Base-by-base conservation (phyloP, 345 rosid species). In the Corymbia maculata region DNA sequence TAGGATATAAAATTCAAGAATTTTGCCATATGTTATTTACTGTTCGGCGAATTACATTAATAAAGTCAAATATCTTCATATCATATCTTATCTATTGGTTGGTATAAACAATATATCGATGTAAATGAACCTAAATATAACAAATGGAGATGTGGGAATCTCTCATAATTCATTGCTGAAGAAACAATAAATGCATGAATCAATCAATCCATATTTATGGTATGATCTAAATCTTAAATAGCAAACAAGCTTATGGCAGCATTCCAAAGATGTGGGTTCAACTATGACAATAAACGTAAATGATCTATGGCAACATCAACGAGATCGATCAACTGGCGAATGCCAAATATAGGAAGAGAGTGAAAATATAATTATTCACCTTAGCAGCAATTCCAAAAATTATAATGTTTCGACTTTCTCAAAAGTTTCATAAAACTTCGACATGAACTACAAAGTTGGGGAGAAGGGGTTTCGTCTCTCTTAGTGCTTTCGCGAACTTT, bases 91-190 rank as follows among this genome's bases (percentile, higher is more conserved):
- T 32, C 44, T 17, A 32, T 68, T 32, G 2, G 5, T 55, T 8
- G 59, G 26, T 55, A 21, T 21, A 9, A 55, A 55, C 9, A 4
- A 55, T 5, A 57, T 57, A 22, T 57, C 64, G 24, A 36, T 70
- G 7, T 17, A 70, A 70, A 70, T 36, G 47, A 70, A 19, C 24
- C 10, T 36, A 4, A 17, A 70, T 30, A 17, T 70, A 12, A 70
- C 47, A 42, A 17, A 4, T 2, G 0, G 3, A 9, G 0, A 36
- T 9, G 1, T 17, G 36, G 32, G 42, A 4, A 32, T 70, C 24
- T 70, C 80, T 32, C 13, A 9, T 17, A 6, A 17, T 70, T 68
- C 45, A 32, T 0, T 17, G 3, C 45, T 14, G 8, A 17, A 36
- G 13, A 70, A 70, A 36, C 19, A 26, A 36, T 17, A 17, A 17